These are phyloP conservation scores for Fusarium sp. DNA, from an alignment of 2,329 filamentous ascomycete genomes.

Conservation along the genomic window DNA sequence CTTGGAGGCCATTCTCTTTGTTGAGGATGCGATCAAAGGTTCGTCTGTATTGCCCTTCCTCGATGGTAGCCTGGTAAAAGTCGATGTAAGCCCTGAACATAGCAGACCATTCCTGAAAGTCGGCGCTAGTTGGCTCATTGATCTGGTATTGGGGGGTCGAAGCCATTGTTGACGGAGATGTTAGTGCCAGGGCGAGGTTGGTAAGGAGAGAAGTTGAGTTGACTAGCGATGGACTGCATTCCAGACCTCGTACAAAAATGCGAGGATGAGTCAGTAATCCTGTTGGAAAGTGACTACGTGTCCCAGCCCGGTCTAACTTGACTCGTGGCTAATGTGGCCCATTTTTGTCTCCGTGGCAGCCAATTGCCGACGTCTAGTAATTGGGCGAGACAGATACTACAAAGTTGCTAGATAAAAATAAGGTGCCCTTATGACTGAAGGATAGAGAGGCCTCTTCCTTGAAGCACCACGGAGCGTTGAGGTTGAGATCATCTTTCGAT, in stretches of 20 bases:
- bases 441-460: not conserved
- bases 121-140: not conserved
- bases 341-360: not conserved
- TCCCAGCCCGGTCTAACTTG: not conserved
- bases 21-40: constrained; percentile 28
- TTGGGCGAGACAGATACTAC: not conserved
- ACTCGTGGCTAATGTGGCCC: not conserved
- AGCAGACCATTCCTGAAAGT: constrained; percentile 25
- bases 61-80: constrained; percentile 21
- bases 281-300: not conserved
- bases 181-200: not conserved
- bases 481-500: no score
- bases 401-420: not conserved
- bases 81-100: constrained; percentile 28
- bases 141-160: constrained; percentile 7
- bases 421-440: not conserved
- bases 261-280: not conserved
- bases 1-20: constrained; percentile 13
- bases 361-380: not conserved
- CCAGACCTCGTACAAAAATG: not conserved
- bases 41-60: constrained; percentile 18
- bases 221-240: not conserved
- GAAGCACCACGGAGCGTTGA: not conserved
- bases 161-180: constrained; percentile 4
- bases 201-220: not conserved